Percentiles rank a stretch among this genome's conserved stretches.
Conservation (phyloP, 495 filamentous ascomycete genomes). For the Tuber calosporum region DNA sequence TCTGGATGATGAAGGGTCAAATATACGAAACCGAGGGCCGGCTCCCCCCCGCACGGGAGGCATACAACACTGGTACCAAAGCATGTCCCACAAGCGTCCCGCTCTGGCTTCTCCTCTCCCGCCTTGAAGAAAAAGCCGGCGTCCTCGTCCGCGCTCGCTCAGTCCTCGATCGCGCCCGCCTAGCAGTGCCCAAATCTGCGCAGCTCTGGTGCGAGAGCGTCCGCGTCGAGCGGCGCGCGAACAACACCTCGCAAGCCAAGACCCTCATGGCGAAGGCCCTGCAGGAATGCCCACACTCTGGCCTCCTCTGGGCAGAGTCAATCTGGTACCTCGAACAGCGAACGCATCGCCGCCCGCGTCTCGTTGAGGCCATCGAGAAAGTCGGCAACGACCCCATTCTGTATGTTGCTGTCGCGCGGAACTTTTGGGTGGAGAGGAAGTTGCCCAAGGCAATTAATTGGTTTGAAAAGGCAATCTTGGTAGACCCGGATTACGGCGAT, state of each 20-base stretch:
- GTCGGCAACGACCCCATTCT: slow-evolving; percentile 84
- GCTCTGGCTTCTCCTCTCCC: slow-evolving; percentile 79
- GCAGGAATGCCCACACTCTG: slow-evolving; percentile 83
- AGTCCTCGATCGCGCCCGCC: slow-evolving; percentile 80
- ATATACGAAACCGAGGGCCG: slow-evolving; percentile 78
- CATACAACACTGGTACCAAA: slow-evolving; percentile 80
- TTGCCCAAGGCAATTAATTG: slow-evolving; percentile 87
- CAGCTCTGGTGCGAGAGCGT: slow-evolving; percentile 88
- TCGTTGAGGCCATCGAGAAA: slow-evolving; percentile 91
- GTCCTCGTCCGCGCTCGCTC: slow-evolving; percentile 83
- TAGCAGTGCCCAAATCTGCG: slow-evolving; percentile 73
- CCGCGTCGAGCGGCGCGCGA: slow-evolving; percentile 81
- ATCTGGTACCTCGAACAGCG: slow-evolving; percentile 90
- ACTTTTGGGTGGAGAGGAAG: slow-evolving; percentile 71
- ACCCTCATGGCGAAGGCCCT: slow-evolving; percentile 84
- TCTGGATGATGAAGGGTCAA: slow-evolving; percentile 99
- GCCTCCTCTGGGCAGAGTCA: slow-evolving; percentile 82
- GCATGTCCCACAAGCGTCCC: slow-evolving; percentile 75
- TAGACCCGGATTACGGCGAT: slow-evolving; percentile 80
- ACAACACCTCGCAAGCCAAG: slow-evolving; percentile 75
- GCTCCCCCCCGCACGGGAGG: slow-evolving; percentile 78
- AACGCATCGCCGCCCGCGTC: slow-evolving; percentile 81
- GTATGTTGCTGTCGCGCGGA: slow-evolving; percentile 67
- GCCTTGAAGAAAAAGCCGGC: slow-evolving; percentile 79
- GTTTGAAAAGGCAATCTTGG: slow-evolving; percentile 90